Base-by-base conservation (phyloP, 176 grass and related monocot genomes). In the Carex scoparia region DNA sequence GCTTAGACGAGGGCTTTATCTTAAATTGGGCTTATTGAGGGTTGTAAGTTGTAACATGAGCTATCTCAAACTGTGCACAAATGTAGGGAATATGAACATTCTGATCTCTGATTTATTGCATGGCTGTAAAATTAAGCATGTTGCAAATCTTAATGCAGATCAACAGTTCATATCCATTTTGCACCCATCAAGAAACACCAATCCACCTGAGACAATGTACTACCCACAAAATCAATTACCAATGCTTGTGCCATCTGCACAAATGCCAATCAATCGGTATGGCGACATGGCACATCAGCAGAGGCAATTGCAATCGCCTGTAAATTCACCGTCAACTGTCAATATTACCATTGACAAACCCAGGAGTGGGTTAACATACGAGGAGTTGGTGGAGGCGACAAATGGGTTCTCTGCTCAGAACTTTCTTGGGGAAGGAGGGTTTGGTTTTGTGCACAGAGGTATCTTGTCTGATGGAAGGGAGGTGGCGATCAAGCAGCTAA, bases 361-460 rank as follows among this genome's bases (percentile, higher is more conserved):
- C 1, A 83, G 8, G 19, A 65, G 11, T 10, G 61, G 63, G 44
- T 88, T 88, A 46, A 61, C 70, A 6, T 88, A 79, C 27, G 53
- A 88, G 14, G 81, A 88, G 44, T 66, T 88, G 57, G 35, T 67
- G 28, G 57, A 60, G 8, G 74, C 83, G 7, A 88, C 87, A 77
- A 68, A 88, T 42, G 42, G 51, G 13, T 88, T 88, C 81, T 84
- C 81, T 23, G 55, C 69, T 65, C 38, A 79, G 9, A 84, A 88
- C 44, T 78, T 88, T 79, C 80, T 88, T 53, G 87, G 87, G 28
- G 87, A 88, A 88, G 87, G 87, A 48, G 87, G 87, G 15, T 88
- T 88, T 54, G 81, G 87, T 58, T 84, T 68, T 56, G 87, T 88
- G 53, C 82, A 88, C 49, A 59, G 79, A 69, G 81, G 87, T 58